Percentiles rank a stretch among this genome's conserved stretches.
phyloP scores from a whole-genome alignment of 371 early-diverging fungal genomes.

The Apophysomyces sp. region DNA sequence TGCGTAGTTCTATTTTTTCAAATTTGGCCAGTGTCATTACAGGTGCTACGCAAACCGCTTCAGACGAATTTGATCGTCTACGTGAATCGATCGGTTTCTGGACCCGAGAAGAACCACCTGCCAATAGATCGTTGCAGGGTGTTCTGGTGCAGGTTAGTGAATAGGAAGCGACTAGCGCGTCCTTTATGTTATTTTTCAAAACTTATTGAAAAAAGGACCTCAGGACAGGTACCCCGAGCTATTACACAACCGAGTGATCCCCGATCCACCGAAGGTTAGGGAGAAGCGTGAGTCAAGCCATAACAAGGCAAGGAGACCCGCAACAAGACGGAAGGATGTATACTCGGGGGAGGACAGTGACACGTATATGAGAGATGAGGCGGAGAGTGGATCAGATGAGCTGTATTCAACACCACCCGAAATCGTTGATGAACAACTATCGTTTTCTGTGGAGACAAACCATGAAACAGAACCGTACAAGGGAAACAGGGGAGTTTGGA shows the following conservation, averaged over 20 bases:
- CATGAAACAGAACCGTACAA: neutral
- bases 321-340: no score
- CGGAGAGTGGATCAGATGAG: neutral
- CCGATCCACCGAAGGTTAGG: neutral
- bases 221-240: neutral
- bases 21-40: neutral
- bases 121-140: neutral
- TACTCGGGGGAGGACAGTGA: no score
- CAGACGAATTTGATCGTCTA: slow-evolving; percentile 12
- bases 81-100: slow-evolving; percentile 8
- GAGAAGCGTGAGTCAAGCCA: neutral
- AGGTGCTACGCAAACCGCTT: slow-evolving; percentile 9
- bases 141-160: neutral
- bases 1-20: neutral
- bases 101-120: neutral
- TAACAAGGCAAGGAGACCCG: neutral
- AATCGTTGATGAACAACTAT: neutral
- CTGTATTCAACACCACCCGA: neutral
- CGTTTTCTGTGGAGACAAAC: neutral
- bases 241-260: neutral
- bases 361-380: neutral
- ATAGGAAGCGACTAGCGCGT: no score
- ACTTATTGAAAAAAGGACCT: neutral
- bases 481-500: neutral
- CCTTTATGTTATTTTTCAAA: neutral